phyloP scores from a whole-genome alignment of 2,329 filamentous ascomycete species.

The Talaromyces atroroseus region DNA sequence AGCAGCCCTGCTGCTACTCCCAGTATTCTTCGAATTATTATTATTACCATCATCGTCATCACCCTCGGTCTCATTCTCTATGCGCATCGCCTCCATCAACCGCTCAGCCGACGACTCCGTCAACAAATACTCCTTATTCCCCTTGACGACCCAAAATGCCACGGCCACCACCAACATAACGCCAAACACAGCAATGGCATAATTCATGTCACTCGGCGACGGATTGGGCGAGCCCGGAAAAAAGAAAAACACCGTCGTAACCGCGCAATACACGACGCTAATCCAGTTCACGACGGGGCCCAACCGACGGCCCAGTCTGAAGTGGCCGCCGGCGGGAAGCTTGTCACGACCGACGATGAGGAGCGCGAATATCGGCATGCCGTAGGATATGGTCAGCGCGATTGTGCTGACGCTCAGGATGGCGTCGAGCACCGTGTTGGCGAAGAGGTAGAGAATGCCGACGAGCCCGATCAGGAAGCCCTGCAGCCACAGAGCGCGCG shows the following conservation, averaged over 20 bases:
- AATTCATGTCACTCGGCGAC: slow-evolving; percentile 50
- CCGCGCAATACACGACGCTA: slow-evolving; percentile 47
- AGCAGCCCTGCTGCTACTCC: neutral
- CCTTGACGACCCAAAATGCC: slow-evolving; percentile 48
- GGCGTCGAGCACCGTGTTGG: slow-evolving; percentile 49
- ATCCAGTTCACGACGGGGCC: slow-evolving; percentile 45
- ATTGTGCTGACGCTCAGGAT: slow-evolving; percentile 54
- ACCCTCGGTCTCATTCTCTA: slow-evolving; percentile 17
- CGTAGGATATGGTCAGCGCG: slow-evolving; percentile 50
- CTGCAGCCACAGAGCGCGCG: slow-evolving; percentile 49
- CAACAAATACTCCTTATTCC: slow-evolving; percentile 35
- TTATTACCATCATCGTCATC: neutral
- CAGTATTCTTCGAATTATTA: neutral
- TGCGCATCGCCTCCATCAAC: slow-evolving; percentile 24
- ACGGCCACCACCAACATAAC: slow-evolving; percentile 49
- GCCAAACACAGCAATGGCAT: slow-evolving; percentile 53
- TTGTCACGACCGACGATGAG: slow-evolving; percentile 49
- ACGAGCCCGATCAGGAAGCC: slow-evolving; percentile 44
- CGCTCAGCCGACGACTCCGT: slow-evolving; percentile 26
- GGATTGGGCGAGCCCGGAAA: slow-evolving; percentile 47
- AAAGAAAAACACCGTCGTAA: slow-evolving; percentile 54
- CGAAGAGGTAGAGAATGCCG: slow-evolving; percentile 53
- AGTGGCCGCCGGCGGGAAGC: slow-evolving; percentile 40
- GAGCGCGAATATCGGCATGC: slow-evolving; percentile 47
- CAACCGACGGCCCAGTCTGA: slow-evolving; percentile 41